These are phyloP conservation scores for Solanum chmielewskii DNA, from an alignment of 257 asterid genomes.

Conservation along the genomic window DNA sequence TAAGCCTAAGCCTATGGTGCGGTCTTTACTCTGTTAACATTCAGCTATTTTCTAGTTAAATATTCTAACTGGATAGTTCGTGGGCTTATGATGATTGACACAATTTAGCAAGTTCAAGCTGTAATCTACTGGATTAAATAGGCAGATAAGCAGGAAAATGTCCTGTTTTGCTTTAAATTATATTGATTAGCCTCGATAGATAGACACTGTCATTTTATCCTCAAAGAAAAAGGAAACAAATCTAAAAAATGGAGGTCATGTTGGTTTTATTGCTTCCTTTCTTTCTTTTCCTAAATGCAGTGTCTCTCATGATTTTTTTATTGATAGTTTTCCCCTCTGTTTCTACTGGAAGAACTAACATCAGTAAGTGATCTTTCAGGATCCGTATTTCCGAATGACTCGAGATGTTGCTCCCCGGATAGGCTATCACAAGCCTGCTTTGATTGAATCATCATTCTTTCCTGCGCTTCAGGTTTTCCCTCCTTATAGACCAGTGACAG, in stretches of 20 bases:
- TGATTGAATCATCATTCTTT: conserved; percentile 88
- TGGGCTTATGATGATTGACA: neutral
- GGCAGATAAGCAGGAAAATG: neutral
- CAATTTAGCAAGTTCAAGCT: neutral
- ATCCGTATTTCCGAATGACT: conserved; percentile 99
- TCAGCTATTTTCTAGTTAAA: neutral
- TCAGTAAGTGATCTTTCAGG: conserved; percentile 30
- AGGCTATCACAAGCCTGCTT: conserved; percentile 83
- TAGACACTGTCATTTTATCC: neutral
- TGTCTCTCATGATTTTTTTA: neutral
- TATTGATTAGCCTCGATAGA: neutral
- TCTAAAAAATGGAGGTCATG: neutral
- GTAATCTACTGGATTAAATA: neutral
- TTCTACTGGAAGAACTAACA: neutral
- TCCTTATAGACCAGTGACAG: neutral
- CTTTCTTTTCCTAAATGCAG: neutral
- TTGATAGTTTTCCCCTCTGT: neutral
- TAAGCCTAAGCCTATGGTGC: neutral
- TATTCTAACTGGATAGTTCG: neutral
- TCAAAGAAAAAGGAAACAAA: neutral
- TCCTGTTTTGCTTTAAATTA: neutral
- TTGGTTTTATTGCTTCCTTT: neutral
- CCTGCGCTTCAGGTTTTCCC: conserved; percentile 89
- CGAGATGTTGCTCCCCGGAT: conserved; percentile 95
- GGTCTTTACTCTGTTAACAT: neutral